These are phyloP conservation scores for Aspergillus sclerotialis DNA, from an alignment of 2,329 filamentous ascomycete species.

Conservation along the genomic window DNA sequence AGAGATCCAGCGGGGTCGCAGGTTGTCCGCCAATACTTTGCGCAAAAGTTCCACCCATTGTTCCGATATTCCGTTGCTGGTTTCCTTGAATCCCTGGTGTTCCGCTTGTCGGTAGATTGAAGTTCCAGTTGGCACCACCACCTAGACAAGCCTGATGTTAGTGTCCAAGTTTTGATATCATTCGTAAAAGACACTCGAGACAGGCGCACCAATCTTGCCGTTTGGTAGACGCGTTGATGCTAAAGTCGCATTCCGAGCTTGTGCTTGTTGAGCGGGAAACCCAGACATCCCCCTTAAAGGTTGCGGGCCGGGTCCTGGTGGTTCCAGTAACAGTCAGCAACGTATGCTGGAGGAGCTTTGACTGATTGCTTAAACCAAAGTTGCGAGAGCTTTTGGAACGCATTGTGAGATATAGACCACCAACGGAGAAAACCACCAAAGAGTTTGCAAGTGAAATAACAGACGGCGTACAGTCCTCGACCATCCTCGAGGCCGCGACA, in stretches of 20 bases:
- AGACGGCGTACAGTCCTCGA: too few relatives aligned
- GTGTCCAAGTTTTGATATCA: too few relatives aligned
- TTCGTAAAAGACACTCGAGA: too few relatives aligned
- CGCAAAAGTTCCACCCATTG: constrained; percentile 46
- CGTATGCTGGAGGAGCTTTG: constrained; percentile 2
- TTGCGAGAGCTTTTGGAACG: constrained; percentile 4
- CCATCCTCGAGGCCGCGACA: too few relatives aligned
- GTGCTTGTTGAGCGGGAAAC: constrained; percentile 46
- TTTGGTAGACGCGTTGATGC: constrained; percentile 46
- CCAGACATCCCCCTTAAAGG: constrained; percentile 47
- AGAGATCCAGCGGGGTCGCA: constrained; percentile 48
- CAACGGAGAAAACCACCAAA: neutral
- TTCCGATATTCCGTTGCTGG: constrained; percentile 45
- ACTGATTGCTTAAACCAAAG: constrained; percentile 2
- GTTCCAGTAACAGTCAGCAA: constrained; percentile 9
- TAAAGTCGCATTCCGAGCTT: constrained; percentile 41
- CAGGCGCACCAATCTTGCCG: constrained; percentile 45
- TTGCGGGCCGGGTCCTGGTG: constrained; percentile 43
- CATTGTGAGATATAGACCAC: constrained; percentile 1
- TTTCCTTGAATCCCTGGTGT: constrained; percentile 44
- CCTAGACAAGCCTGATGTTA: constrained; percentile 31
- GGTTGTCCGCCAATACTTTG: constrained; percentile 50
- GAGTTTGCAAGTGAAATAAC: too few relatives aligned
- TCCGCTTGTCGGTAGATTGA: constrained; percentile 48
- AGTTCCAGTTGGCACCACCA: constrained; percentile 51